Conservation (phyloP, 2,329 filamentous ascomycete genomes). For the Nothomitra cinnamomea region DNA sequence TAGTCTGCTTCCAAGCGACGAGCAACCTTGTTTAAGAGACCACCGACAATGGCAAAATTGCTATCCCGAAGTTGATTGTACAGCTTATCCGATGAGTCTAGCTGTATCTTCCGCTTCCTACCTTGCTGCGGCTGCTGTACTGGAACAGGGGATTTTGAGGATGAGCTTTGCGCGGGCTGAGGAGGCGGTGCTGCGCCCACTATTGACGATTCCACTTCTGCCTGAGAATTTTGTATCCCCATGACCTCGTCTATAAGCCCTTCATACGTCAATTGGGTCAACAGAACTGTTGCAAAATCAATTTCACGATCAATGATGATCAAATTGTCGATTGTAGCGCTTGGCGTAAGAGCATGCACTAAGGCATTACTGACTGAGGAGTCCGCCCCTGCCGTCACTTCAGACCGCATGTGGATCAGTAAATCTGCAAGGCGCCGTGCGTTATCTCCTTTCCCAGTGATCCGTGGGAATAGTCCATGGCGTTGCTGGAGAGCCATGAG, state of each 20-base stretch:
- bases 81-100: slow-evolving; percentile 78
- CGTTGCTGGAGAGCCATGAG: slow-evolving; percentile 87
- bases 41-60: slow-evolving; percentile 90
- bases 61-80: slow-evolving; percentile 77
- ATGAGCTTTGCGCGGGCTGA: slow-evolving; percentile 30
- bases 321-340: slow-evolving; percentile 72
- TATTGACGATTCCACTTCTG: slow-evolving; percentile 80
- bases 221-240: slow-evolving; percentile 79
- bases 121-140: slow-evolving; percentile 37
- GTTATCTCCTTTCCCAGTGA: slow-evolving; percentile 91
- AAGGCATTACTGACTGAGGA: slow-evolving; percentile 37
- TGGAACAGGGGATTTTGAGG: slow-evolving; percentile 36
- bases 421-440: slow-evolving; percentile 78
- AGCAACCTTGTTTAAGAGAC: slow-evolving; percentile 76
- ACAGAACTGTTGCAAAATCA: slow-evolving; percentile 77
- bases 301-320: slow-evolving; percentile 93
- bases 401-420: slow-evolving; percentile 73
- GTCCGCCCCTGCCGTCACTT: slow-evolving; percentile 61
- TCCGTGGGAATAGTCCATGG: slow-evolving; percentile 84
- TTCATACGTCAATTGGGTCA: slow-evolving; percentile 94
- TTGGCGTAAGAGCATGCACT: slow-evolving; percentile 58
- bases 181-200: slow-evolving; percentile 55
- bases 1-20: slow-evolving; percentile 74
- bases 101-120: slow-evolving; percentile 71
- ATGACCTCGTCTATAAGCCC: slow-evolving; percentile 89